These are phyloP conservation scores for Orbilia ellipsospora DNA, from an alignment of 2,329 filamentous ascomycete species.

Conservation along the genomic window DNA sequence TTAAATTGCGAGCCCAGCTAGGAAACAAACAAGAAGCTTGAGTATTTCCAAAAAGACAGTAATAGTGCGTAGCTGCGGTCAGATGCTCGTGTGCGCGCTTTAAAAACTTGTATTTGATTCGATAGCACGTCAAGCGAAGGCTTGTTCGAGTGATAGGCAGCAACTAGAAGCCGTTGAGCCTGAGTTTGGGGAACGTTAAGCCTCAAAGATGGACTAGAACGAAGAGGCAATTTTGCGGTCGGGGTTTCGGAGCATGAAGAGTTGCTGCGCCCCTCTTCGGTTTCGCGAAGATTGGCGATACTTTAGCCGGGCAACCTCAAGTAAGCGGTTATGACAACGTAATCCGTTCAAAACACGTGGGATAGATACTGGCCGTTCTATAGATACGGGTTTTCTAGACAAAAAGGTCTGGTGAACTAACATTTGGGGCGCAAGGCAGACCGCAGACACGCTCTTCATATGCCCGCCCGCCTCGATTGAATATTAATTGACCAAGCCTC, in stretches of 20 bases:
- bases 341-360: too few species aligned
- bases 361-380: too few species aligned
- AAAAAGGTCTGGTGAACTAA: too few species aligned
- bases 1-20: background rate
- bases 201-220: background rate
- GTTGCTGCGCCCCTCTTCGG: conserved; percentile 51
- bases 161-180: conserved; percentile 2
- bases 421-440: conserved; percentile 26
- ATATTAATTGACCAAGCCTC: background rate
- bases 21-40: too few species aligned
- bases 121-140: background rate
- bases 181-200: conserved; percentile 11
- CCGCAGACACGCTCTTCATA: background rate
- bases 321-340: too few species aligned
- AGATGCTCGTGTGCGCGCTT: conserved; percentile 38
- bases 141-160: conserved; percentile 30
- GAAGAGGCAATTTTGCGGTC: conserved; percentile 17
- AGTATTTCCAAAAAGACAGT: background rate
- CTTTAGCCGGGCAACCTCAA: conserved; percentile 13
- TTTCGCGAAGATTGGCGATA: conserved; percentile 31
- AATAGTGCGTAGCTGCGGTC: conserved; percentile 5
- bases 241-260: conserved; percentile 23
- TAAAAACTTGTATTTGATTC: conserved; percentile 6
- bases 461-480: too few species aligned
- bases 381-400: too few species aligned